phyloP scores from a whole-genome alignment of 495 filamentous ascomycete species.

The Eremomyces bilateralis region DNA sequence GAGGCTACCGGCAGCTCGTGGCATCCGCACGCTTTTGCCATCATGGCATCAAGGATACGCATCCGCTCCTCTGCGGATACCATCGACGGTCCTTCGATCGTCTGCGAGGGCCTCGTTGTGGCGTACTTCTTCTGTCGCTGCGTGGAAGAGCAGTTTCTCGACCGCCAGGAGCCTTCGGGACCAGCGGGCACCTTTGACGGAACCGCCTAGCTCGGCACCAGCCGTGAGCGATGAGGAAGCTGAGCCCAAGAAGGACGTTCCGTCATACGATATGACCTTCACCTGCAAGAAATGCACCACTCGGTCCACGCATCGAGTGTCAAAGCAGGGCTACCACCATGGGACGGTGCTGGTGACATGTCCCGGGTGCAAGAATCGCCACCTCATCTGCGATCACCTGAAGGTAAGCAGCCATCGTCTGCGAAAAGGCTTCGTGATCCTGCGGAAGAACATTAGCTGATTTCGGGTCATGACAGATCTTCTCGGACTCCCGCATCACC shows the following conservation, averaged over 20 bases:
- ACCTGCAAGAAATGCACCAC: slow-evolving; percentile 71
- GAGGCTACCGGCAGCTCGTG: no score
- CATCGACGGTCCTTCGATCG: no score
- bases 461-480: slow-evolving; percentile 27
- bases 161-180: no score
- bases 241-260: slow-evolving; percentile 24
- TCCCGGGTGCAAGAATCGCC: slow-evolving; percentile 58
- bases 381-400: slow-evolving; percentile 83
- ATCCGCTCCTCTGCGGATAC: no score
- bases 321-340: slow-evolving; percentile 82
- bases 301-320: slow-evolving; percentile 55
- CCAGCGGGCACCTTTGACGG: no score
- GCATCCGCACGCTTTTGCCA: no score
- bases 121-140: no score
- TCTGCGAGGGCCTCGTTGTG: no score
- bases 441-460: slow-evolving; percentile 1
- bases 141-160: no score
- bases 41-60: no score
- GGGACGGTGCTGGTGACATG: slow-evolving; percentile 78
- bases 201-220: neutral
- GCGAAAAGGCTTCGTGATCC: no score
- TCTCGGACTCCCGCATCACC: slow-evolving; percentile 40
- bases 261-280: slow-evolving; percentile 67
- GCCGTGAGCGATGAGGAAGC: slow-evolving; percentile 4
- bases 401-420: no score